Percentiles rank a stretch among this genome's conserved stretches.
Conservation (phyloP, 345 rosid genomes). For the Eutrema yunnanense region DNA sequence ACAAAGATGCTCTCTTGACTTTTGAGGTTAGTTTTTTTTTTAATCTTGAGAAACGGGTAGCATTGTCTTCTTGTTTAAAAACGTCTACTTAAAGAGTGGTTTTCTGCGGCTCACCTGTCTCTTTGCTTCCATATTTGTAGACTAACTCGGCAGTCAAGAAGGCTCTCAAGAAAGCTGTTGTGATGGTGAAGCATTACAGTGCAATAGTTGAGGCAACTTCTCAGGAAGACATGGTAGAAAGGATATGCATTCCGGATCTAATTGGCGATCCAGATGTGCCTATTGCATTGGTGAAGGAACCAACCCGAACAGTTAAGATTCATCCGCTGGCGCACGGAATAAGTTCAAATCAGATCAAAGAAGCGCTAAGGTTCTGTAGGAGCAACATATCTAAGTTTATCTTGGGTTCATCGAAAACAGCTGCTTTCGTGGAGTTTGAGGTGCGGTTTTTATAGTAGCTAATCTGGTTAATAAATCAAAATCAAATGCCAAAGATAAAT, state of each 20-base stretch:
- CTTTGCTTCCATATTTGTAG: slow-evolving; percentile 21
- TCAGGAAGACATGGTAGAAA: slow-evolving; percentile 15
- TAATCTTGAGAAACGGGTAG: background rate
- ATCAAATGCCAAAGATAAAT: background rate
- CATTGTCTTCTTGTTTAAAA: background rate
- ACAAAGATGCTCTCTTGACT: slow-evolving; percentile 26
- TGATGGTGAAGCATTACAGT: background rate
- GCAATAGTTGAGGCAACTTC: slow-evolving; percentile 28
- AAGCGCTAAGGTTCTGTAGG: slow-evolving; percentile 33
- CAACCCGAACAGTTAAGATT: slow-evolving; percentile 33
- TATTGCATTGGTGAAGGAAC: slow-evolving; percentile 34
- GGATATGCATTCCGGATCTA: slow-evolving; percentile 30
- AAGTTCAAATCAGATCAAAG: slow-evolving; percentile 30
- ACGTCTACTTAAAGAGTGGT: background rate
- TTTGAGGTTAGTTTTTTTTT: slow-evolving; percentile 24
- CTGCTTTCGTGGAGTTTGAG: slow-evolving; percentile 40
- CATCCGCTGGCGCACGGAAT: slow-evolving; percentile 19
- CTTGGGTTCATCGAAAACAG: slow-evolving; percentile 31
- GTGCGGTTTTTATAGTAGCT: slow-evolving; percentile 15
- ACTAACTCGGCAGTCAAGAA: slow-evolving; percentile 20
- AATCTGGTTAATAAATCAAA: background rate
- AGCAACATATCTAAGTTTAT: slow-evolving; percentile 27
- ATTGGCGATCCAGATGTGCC: slow-evolving; percentile 41
- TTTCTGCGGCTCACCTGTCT: background rate
- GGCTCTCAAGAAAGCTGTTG: slow-evolving; percentile 28